Base-by-base conservation (phyloP, 2,329 filamentous ascomycete species). In the Coniella vitis region DNA sequence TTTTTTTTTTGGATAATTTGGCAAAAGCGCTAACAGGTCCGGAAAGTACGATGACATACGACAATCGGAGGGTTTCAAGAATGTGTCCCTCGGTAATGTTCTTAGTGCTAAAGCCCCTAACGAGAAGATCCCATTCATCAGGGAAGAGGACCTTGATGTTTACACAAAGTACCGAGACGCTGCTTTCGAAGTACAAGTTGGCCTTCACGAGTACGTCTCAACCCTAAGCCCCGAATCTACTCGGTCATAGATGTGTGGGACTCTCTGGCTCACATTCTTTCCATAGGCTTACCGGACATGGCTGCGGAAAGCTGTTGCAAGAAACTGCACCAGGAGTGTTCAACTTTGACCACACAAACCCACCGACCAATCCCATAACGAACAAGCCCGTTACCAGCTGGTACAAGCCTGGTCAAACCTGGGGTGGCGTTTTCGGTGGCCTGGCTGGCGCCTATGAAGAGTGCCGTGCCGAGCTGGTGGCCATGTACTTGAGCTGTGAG, bases 321-420 rank as follows among this genome's bases (percentile, higher is more conserved):
- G 91, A 97, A 66, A 95, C 87, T 0, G 76, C 83, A 2, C 77
- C 85, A 1, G 90, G 89, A 10, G 73, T 79, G 38, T 96, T 80
- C 74, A 97, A 97, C 72, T 97, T 97, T 61, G 87, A 97, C 63
- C 72, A 82, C 51, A 71, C 82, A 53, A 87, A 88, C 62, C 90
- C 87, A 7, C 91, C 91, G 1, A 70, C 88, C 45, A 94, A 82
- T 60, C 91, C 90, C 1, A 67, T 96, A 36, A 87, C 82, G 4
- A 75, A 80, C 53, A 84, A 91, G 66, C 86, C 87, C 1, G 75
- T 96, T 41, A 79, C 78, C 2, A 88, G 85, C 1, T 96, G 86
- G 83, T 97, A 97, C 72, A 95, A 93, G 68, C 89, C 89, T 2
- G 90, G 90, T 3, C 88, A 96, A 67, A 97, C 91, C 0, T 97